Percentiles rank a stretch among this genome's conserved stretches.
These are phyloP conservation scores for Endoconidiophora polonica DNA, from an alignment of 2,329 filamentous ascomycete species.

Conservation along the genomic window DNA sequence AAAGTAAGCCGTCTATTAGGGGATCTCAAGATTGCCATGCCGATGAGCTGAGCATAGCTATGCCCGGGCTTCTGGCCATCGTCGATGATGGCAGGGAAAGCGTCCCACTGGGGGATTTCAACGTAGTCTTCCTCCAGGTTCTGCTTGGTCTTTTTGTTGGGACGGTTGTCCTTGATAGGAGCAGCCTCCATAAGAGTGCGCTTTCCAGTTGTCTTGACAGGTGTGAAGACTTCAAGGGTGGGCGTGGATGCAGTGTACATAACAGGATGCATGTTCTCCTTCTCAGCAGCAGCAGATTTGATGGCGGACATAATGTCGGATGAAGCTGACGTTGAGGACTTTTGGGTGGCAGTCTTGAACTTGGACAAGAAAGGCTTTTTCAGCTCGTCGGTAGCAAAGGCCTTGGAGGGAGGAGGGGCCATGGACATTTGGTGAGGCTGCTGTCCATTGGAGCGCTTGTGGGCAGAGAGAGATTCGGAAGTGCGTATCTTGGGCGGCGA, in stretches of 20 bases:
- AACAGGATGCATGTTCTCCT: slow-evolving; percentile 39
- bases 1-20: slow-evolving; percentile 71
- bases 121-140: slow-evolving; percentile 20
- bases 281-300: slow-evolving; percentile 22
- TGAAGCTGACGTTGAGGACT: slow-evolving; percentile 22
- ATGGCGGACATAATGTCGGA: slow-evolving; percentile 14
- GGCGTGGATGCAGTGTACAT: slow-evolving; percentile 31
- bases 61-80: slow-evolving; percentile 79
- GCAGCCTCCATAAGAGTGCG: slow-evolving; percentile 56
- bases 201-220: slow-evolving; percentile 13
- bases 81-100: slow-evolving; percentile 70
- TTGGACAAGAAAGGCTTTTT: slow-evolving; percentile 44
- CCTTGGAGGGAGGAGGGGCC: slow-evolving; percentile 42
- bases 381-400: slow-evolving; percentile 32
- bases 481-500: slow-evolving; percentile 7
- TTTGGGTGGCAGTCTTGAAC: slow-evolving; percentile 40
- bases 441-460: slow-evolving; percentile 5
- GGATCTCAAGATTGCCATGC: slow-evolving; percentile 87
- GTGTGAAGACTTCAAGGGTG: slow-evolving; percentile 31
- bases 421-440: slow-evolving; percentile 26
- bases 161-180: slow-evolving; percentile 50
- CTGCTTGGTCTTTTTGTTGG: slow-evolving; percentile 51
- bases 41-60: slow-evolving; percentile 89
- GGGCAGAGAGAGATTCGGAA: background rate
- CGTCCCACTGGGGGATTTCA: slow-evolving; percentile 44